Evolutionary conservation across 345 rosid genomes (phyloP), one percentile per base, ranked within the genome.

Genomic region (Cochlearia excelsa): DNA sequence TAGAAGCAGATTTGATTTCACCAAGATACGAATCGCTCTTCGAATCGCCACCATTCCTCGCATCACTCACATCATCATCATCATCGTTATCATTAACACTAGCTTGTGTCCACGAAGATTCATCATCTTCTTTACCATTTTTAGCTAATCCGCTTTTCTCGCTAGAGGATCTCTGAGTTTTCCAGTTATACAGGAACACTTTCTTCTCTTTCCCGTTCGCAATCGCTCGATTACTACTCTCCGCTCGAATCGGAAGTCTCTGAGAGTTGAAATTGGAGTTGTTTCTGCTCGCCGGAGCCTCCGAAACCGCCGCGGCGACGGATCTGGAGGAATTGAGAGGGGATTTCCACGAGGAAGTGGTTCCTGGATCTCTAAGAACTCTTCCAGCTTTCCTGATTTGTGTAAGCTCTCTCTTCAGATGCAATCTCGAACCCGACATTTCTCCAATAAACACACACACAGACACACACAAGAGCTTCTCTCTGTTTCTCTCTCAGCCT

Each of bases 321-420:
- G 91, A 86, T 80, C 91, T 82, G 57, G 95, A 82, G 26, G 90
- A 77, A 63, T 69, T 68, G 30, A 82, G 81, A 51, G 92, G 87
- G 0, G 95, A 86, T 74, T 77, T 84, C 86, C 90, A 84, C 0
- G 96, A 86, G 55, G 94, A 84, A 50, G 84, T 74, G 40, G 97
- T 89, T 1, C 91, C 97, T 4, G 99, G 99, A 79, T 93, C 99
- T 43, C 99, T 83, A 64, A 93, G 66, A 63, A 83, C 78, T 5
- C 94, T 71, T n/a, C 90, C 79, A 44, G 91, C 95, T 72, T 93
- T 93, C 39, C 89, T 74, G 79, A 93, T 89, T 81, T 88, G 96
- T 72, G 86, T 84, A 1, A 88, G 84, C 72, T 93, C 95, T 77
- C 80, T 84, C 85, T 76, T 86, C 74, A 93, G 76, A 66, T 93